Base-by-base conservation (phyloP, 495 filamentous ascomycete species). In the Penicillium mononematosum region DNA sequence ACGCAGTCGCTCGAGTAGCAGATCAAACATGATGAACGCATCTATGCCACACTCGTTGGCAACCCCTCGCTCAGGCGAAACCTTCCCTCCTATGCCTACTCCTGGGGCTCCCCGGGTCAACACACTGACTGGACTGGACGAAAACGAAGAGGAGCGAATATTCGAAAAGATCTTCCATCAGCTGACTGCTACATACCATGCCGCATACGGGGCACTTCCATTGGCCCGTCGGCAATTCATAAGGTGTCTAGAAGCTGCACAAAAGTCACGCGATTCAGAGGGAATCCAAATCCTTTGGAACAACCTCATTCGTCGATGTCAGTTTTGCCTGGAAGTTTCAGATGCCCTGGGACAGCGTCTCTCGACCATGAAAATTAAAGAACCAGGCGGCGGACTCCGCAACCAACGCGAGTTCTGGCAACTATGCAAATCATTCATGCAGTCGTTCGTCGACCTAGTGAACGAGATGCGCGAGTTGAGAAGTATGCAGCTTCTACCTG, bases 391-490 rank as follows among this genome's bases (percentile, higher is more conserved):
- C 19, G 77, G 78, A 16, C 80, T 89, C 47, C 82, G 91, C 29
- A 90, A 86, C 34, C 86, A 91, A 59, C 78, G 81, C 22, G 82
- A 86, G 45, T 94, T 96, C 69, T 96, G 91, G 91, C 83, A 83
- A 54, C 78, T 90, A 25, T 92, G 88, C 77, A 89, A 85, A 68
- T 72, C 74, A 42, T 95, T 92, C 63, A 83, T 93, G 69, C 71
- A 87, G 71, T 82, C 88, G 16, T 94, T 90, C 74, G 83, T 85
- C 57, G 83, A 90, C 47, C 75, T 95, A 1, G 86, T 87, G 12
- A 81, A 80, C 41, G 85, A 86, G 59, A 83, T 92, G 69, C 88
- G 85, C 64, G 83, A 88, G 54, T 82, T 86, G 43, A 79, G 82
- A 65, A 82, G 76, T 46, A 75, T 89, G 62, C 72, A 78, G n/a